A percentile compares a stretch with the other conserved stretches of the same genome.
Evolutionary conservation across 2,329 filamentous ascomycete species (phyloP).

Genomic region (Fusarium annulatum): DNA sequence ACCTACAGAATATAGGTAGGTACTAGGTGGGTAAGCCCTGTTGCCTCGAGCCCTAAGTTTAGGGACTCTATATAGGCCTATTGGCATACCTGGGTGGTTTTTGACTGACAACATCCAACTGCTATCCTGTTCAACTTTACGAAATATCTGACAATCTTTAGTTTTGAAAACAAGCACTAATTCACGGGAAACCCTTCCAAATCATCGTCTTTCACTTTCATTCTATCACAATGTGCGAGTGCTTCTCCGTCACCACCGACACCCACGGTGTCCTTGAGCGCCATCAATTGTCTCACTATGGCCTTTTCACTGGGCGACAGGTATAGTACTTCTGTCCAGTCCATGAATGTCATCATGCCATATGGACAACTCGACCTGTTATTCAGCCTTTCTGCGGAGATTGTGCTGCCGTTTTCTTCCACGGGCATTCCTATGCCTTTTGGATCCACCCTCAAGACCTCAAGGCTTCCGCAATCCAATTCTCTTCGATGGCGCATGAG

Average conservation of each 20-base stretch:
- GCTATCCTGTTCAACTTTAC: background rate
- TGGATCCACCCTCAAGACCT: constrained; percentile 42
- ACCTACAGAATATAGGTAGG: background rate
- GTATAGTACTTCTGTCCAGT: constrained; percentile 48
- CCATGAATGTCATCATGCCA: constrained; percentile 45
- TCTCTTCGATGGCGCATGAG: background rate
- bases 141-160: background rate
- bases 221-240: constrained; percentile 41
- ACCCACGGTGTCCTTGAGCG: background rate
- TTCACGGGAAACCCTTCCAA: background rate
- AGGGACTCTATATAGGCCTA: background rate
- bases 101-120: background rate
- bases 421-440: constrained; percentile 3
- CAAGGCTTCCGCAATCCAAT: background rate
- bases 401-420: constrained; percentile 48
- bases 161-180: background rate
- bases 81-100: background rate
- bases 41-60: background rate
- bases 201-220: background rate
- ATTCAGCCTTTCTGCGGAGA: constrained; percentile 50
- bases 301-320: constrained; percentile 22
- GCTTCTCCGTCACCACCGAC: constrained; percentile 35
- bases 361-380: constrained; percentile 17
- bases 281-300: constrained; percentile 37
- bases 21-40: background rate